Evolutionary conservation across 225 moss, liverwort and hornwort species (phyloP).

Genomic region (Bryum argenteum): DNA sequence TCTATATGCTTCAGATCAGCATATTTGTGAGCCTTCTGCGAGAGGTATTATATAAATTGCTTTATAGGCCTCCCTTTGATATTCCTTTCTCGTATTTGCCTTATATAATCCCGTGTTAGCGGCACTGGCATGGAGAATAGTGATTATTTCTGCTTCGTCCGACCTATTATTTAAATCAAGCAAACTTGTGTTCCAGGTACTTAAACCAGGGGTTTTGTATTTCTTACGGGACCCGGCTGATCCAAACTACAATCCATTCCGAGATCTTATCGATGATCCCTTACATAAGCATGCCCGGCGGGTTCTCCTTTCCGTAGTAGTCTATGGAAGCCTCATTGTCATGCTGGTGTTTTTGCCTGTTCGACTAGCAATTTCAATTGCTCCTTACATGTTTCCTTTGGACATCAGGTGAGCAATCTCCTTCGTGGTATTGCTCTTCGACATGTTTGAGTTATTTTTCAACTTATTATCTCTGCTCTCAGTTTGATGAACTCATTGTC

Average conservation of each 20-base stretch:
- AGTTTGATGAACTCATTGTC: not conserved
- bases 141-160: not conserved
- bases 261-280: constrained; percentile 96
- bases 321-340: constrained; percentile 95
- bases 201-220: constrained; percentile 90
- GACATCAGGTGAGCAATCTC: constrained; percentile 69
- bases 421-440: not conserved
- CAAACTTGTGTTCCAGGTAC: constrained; percentile 64
- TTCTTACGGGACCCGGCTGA: constrained; percentile 95
- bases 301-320: constrained; percentile 89
- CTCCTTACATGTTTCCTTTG: constrained; percentile 91
- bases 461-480: constrained; percentile 3
- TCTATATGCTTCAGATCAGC: constrained; percentile 98
- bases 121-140: not conserved
- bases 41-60: constrained; percentile 59
- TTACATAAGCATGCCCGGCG: constrained; percentile 91
- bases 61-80: not conserved
- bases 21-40: constrained; percentile 96
- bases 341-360: constrained; percentile 95
- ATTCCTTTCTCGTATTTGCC: not conserved
- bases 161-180: not conserved
- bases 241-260: constrained; percentile 98
- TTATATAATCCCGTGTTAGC: not conserved
- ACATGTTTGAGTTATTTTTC: constrained; percentile 2
- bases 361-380: constrained; percentile 72